Evolutionary conservation across 768 basidiomycete species (phyloP), one percentile per base, ranked within the genome.

Genomic region (Hortiboletus flavorubellus): DNA sequence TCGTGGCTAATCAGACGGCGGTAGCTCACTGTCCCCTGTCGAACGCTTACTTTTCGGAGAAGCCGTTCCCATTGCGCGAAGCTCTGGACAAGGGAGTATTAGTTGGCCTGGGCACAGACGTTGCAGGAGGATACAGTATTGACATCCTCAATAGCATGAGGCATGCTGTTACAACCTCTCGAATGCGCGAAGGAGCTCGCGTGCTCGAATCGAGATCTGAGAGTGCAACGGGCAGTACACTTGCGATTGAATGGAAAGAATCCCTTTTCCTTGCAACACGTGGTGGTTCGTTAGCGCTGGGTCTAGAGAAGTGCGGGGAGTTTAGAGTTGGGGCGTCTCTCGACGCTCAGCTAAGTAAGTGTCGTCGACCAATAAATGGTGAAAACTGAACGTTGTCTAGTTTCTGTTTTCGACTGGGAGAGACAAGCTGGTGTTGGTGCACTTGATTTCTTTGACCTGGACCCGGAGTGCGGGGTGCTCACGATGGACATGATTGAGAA

Each of bases 21-120:
- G 76, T 95, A 21, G 90, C 93, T 0, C 91, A 93, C 62, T 96
- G 93, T 68, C 93, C 93, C 0, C 76, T 96, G 12, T 93, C 92
- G 0, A 95, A 96, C 65, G 79, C 82, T 3, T 96, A 95, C 71
- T 93, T 95, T 70, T 93, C 90, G 0, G 79, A 83, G 12, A 74
- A 80, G 51, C 82, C 85, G 1, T 86, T 91, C 64, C 80, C 77
- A 3, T 73, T 89, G 34, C 82, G 85, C 33, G 89, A 92, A 68
- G 89, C 90, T 5, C 73, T 93, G 34, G 71, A 79, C 42, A 70
- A 68, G 30, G 79, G 78, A 0, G 83, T 93, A 31, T 79, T 76
- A 29, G 82, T 95, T 11, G 93, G 93, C 0, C 79, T 96, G 1
- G 93, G 93, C 2, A 85, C 86, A 21, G 93, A 96, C 60, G 75